A percentile compares a stretch with the other conserved stretches of the same genome.
Evolutionary conservation across 805 yeast species (phyloP).

Genomic region (Candida ponderosae): DNA sequence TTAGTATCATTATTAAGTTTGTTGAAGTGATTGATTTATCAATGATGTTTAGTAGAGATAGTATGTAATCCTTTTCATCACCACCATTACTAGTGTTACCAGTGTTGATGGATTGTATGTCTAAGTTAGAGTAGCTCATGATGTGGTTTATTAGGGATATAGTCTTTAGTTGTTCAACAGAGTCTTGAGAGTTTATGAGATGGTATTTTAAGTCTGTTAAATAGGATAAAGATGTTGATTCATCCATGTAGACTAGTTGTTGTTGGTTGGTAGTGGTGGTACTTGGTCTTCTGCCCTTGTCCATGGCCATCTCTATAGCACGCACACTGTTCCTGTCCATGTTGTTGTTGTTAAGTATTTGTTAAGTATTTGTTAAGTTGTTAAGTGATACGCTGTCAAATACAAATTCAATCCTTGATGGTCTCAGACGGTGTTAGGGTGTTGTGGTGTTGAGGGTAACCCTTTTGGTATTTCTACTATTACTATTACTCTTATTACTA

Average conservation of each 20-base stretch:
- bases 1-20: not conserved
- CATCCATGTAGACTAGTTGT: too few species aligned
- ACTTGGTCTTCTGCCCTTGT: constrained; percentile 10
- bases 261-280: too few species aligned
- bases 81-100: constrained; percentile 29
- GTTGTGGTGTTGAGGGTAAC: too few species aligned
- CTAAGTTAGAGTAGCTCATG: constrained; percentile 20
- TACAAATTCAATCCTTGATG: too few species aligned
- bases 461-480: too few species aligned
- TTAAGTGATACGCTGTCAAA: too few species aligned
- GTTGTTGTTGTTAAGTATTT: too few species aligned
- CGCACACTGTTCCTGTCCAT: not conserved
- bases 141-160: constrained; percentile 36
- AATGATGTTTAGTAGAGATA: constrained; percentile 9
- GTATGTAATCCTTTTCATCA: constrained; percentile 11
- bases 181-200: constrained; percentile 34
- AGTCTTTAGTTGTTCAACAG: constrained; percentile 43
- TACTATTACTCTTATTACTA: too few species aligned
- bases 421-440: too few species aligned
- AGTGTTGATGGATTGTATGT: constrained; percentile 28
- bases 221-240: constrained; percentile 11
- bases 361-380: too few species aligned
- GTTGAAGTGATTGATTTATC: not conserved
- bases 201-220: constrained; percentile 27
- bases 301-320: constrained; percentile 13